Evolutionary conservation across 169 alveolate genomes (phyloP), one percentile per base, ranked within the genome.

Genomic region (Plasmodium gallinaceum): DNA sequence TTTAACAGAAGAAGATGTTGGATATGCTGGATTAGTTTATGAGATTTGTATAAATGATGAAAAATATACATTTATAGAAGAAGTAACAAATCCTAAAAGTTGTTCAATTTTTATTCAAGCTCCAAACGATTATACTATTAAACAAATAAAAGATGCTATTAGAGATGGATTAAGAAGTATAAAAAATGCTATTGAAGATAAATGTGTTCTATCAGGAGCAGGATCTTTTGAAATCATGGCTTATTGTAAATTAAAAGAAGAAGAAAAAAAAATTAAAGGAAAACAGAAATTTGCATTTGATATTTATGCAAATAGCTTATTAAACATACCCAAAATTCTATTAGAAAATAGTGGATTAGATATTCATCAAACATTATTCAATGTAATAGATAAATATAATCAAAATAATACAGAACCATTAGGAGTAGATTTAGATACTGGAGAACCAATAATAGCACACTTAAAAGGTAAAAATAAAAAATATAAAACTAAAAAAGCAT

Each of bases 131-230:
- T 98, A 99, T 94, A 95, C 99, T 61, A 98, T 98, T 57, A 95
- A 94, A 10, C 98, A 96, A 92, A 94, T 97, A 45, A 97, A 98
- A 93, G 99, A 98, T 88, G 99, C 99, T 14, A 94, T 98, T 32
- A 94, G 99, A 75, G 99, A 99, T 88, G 99, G 99, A 45, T 96
- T 98, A 20, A 94, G 99, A 89, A 99, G 99, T 39, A 99, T 98
- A 58, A 96, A 97, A 80, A 98, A 98, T 94, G 98, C 97, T 58
- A 94, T 97, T 70, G 98, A 98, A 62, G 99, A 98, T 85, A 94
- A 96, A 32, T 90, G 96, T 48, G 98, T 98, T 22, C 88, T 98
- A 39, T 99, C 99, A 0, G 99, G 99, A 26, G 99, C 99, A 0
- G 99, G 99, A 9, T 98, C 99, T 0, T 97, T 97, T 88, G 99